These are phyloP conservation scores for Arabidopsis thaliana DNA, from an alignment of 345 rosid species.

Conservation along the genomic window DNA sequence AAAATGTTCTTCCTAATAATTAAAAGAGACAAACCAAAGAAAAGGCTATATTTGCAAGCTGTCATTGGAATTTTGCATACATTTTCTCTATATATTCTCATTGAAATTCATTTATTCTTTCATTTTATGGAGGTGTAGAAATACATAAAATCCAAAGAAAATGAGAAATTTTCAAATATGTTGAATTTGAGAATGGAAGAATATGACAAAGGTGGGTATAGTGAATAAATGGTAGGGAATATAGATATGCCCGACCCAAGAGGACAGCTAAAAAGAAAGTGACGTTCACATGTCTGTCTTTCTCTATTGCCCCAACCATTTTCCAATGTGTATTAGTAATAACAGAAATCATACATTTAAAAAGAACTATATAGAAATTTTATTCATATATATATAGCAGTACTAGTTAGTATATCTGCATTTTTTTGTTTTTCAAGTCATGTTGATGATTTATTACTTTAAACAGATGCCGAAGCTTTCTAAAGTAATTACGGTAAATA, in stretches of 20 bases:
- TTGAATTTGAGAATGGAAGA: slow-evolving; percentile 6
- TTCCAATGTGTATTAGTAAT: no score
- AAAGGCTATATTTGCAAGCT: slow-evolving; percentile 34
- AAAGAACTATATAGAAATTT: no score
- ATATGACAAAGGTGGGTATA: slow-evolving; percentile 7
- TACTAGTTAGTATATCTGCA: no score
- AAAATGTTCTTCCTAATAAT: background rate
- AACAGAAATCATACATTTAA: no score
- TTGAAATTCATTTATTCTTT: background rate
- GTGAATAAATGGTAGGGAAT: slow-evolving; percentile 22
- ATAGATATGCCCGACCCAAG: slow-evolving; percentile 17
- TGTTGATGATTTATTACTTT: no score
- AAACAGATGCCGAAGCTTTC: no score
- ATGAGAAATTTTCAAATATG: background rate
- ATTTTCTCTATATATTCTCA: background rate
- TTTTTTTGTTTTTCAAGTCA: no score
- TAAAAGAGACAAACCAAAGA: background rate
- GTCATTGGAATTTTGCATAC: slow-evolving; percentile 24
- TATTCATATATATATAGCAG: no score
- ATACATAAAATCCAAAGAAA: background rate
- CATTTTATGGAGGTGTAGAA: background rate
- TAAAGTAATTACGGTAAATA: no score
- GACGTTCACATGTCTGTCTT: slow-evolving; percentile 32
- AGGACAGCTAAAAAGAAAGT: slow-evolving; percentile 30
- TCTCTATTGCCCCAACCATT: background rate